Conservation (phyloP, 805 yeast genomes). For the Teunomyces kruisii region DNA sequence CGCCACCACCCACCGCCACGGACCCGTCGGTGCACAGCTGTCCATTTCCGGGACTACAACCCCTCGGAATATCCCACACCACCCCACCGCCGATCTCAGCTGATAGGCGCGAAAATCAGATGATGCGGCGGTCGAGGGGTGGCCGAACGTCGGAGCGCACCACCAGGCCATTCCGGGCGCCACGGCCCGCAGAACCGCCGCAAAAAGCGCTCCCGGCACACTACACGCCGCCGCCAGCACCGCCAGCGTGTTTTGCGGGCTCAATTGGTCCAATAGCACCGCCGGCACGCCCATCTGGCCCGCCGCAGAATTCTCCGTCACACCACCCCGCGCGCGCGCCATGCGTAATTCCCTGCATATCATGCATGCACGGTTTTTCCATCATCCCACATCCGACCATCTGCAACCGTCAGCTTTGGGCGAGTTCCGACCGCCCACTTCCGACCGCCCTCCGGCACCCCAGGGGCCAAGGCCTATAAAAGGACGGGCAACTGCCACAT, state of each 20-base stretch:
- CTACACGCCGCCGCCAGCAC: no score
- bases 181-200: no score
- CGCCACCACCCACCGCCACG: no score
- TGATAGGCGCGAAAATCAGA: slow-evolving; percentile 3
- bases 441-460: no score
- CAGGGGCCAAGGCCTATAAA: not conserved
- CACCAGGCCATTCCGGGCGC: no score
- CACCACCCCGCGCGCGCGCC: slow-evolving; percentile 3
- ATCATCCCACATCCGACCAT: not conserved
- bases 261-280: no score
- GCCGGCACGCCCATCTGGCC: no score
- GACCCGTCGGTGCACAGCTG: not conserved
- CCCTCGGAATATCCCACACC: slow-evolving; percentile 1
- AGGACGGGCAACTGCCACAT: not conserved
- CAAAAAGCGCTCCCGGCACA: no score
- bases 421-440: not conserved
- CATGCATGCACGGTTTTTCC: not conserved
- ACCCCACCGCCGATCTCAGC: slow-evolving; percentile 5
- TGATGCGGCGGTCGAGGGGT: slow-evolving; percentile 1
- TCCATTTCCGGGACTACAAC: not conserved
- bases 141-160: not conserved
- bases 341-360: not conserved
- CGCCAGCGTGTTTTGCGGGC: no score
- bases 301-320: not conserved
- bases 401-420: not conserved